Base-by-base conservation (phyloP, 495 filamentous ascomycete species). In the Aspergillus kassunensis region DNA sequence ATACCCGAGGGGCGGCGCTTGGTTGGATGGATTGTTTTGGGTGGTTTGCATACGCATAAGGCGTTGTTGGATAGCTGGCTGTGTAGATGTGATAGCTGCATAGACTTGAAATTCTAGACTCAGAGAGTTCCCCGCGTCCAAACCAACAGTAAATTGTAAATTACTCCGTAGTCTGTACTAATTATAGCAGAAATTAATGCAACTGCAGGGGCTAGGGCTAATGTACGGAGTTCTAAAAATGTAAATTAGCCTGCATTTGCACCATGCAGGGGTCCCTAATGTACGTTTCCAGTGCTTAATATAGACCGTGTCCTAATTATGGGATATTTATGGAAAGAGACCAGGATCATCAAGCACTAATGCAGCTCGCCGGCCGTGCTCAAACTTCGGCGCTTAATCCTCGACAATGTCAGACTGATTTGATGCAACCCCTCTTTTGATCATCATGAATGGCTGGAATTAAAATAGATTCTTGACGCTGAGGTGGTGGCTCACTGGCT, bases 41-140 rank as follows among this genome's bases (percentile, higher is more conserved):
- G n/a, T n/a, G 21, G 19, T 39, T 10, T 49, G 45, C 34, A 49
- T 49, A 15, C 10, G n/a, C n/a, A n/a, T n/a, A n/a, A 8, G 45
- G 34, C 23, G 45, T 49, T 48, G 23, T 48, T 49, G 45, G 45
- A 49, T 39, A 39, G n/a, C n/a, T n/a, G n/a, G n/a, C n/a, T n/a
- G n/a, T n/a, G n/a, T n/a, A n/a, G n/a, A n/a, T n/a, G n/a, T n/a
- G n/a, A n/a, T n/a, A n/a, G n/a, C n/a, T n/a, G n/a, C n/a, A n/a
- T n/a, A n/a, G n/a, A n/a, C n/a, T n/a, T n/a, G n/a, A n/a, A n/a
- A n/a, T n/a, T n/a, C n/a, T n/a, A n/a, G n/a, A n/a, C n/a, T n/a
- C n/a, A n/a, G n/a, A n/a, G n/a, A n/a, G n/a, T n/a, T n/a, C n/a
- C n/a, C n/a, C n/a, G n/a, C n/a, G n/a, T n/a, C n/a, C n/a, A n/a